Evolutionary conservation across 805 yeast species (phyloP), one percentile per base, ranked within the genome.

Genomic region (Kodamaea kakaduensis): DNA sequence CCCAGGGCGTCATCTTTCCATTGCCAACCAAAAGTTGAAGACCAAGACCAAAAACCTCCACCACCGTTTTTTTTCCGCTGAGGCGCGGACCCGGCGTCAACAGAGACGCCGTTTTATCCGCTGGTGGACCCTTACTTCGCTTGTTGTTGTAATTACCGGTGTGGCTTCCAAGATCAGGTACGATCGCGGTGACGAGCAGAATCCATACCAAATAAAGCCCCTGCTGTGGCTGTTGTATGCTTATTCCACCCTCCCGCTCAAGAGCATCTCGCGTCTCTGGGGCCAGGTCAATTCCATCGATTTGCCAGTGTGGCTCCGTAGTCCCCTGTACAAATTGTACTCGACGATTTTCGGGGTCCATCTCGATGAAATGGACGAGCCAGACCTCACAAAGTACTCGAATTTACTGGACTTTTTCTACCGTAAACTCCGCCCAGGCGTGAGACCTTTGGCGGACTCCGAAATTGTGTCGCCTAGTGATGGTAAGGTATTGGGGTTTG

Each of bases 351-450:
- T 93, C 58, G 96, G 96, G 7, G 98, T 81, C 5, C 83, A 93
- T 51, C 62, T 93, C 32, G 84, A 82, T 41, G 99, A 93, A 58
- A 84, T 90, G 74, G 81, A 74, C 27, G 95, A 88, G 47, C 83
- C 84, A 2, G 85, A 88, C 52, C 71, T 93, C 47, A 66, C 69
- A 15, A 70, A 81, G 33, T 93, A 82, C 63, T 71, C 71, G 29
- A 93, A 93, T 56, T 71, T 93, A 38, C 81, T 90, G 8, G 96
- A 93, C 49, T 93, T 93, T 49, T 93, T 93, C 61, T 93, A 86
- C 61, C 72, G 99, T 45, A 76, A 75, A 34, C 73, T 93, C 26
- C 76, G 69, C 49, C 84, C 88, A 0, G 95, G 84, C 18, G 77
- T 73, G 1, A 74, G 98, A 45, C 95, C 96, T 2, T 61, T 93